A percentile compares a stretch with the other conserved stretches of the same genome.
phyloP scores from a whole-genome alignment of 2,329 filamentous ascomycete species.

The Penicillium oxalicum region DNA sequence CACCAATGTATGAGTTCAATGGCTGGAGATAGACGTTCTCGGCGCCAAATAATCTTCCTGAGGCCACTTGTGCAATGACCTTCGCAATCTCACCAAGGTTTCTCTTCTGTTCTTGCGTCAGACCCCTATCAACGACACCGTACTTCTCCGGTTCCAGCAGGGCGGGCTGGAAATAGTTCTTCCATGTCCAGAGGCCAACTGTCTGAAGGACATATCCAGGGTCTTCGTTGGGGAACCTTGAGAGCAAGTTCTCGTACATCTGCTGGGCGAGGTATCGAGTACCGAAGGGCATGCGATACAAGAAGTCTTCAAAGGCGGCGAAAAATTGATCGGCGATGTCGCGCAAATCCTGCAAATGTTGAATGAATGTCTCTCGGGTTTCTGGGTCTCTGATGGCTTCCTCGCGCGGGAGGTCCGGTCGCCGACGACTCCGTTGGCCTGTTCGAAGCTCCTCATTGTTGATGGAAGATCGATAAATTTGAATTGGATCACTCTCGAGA shows the following conservation, averaged over 20 bases:
- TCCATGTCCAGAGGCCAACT: conserved; percentile 89
- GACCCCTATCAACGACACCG: conserved; percentile 81
- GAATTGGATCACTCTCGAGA: conserved; percentile 92
- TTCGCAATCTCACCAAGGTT: conserved; percentile 88
- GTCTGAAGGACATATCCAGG: conserved; percentile 73
- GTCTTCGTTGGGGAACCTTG: conserved; percentile 74
- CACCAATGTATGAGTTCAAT: conserved; percentile 81
- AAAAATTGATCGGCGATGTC: conserved; percentile 94
- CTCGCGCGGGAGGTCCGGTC: conserved; percentile 79
- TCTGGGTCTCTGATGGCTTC: conserved; percentile 94
- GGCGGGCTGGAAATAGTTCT: conserved; percentile 84
- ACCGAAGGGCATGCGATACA: conserved; percentile 88
- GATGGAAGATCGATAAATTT: conserved; percentile 91
- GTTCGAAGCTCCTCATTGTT: conserved; percentile 96
- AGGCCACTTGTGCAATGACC: conserved; percentile 80
- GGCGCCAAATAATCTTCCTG: conserved; percentile 82
- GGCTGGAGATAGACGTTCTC: conserved; percentile 96
- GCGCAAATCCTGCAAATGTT: conserved; percentile 85
- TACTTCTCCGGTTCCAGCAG: conserved; percentile 85
- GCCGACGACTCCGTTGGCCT: conserved; percentile 72
- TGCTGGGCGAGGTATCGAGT: conserved; percentile 82
- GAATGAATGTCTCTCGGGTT: conserved; percentile 86
- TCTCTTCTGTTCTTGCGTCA: conserved; percentile 86
- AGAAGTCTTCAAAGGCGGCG: conserved; percentile 68
- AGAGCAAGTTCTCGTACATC: conserved; percentile 70